Evolutionary conservation across 176 grass and related monocot genomes (phyloP), one percentile per base, ranked within the genome.

Genomic region (Raddia guianensis): DNA sequence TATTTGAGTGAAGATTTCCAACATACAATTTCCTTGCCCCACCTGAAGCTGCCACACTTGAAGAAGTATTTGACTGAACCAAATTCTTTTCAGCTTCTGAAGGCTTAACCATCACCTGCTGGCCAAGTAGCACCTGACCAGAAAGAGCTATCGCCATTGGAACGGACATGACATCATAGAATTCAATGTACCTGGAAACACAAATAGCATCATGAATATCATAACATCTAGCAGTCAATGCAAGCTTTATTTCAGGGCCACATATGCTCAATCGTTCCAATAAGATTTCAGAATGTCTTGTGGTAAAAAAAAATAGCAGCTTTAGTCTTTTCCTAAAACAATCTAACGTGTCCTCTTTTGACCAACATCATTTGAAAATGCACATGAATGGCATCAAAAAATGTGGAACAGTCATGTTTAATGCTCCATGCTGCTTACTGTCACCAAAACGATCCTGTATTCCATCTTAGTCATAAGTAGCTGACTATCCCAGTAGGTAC

Each of bases 41-140:
- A 63, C 90, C 92, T 76, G 92, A 93, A 65, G 92, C 90, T 65
- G 88, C 80, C 72, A 73, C 86, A 62, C 84, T 91, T 56, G 88
- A 84, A 72, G 92, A 73, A 72, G 90, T 47, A 85, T 20, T 99
- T 75, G 96, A 95, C 67, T 94, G 96, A 49, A 95, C 92, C 66
- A 99, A 89, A 83, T 99, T 99, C 78, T 99, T 99, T 85, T 99
- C 92, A 69, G 96, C 96, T 64, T 99, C 96, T 55, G 92, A 99
- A 15, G 92, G 92, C 49, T 99, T 99, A 63, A 99, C 96, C 86
- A 90, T 91, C 66, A 99, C 96, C 18, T 65, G 90, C 73, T 99
- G 96, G 83, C 92, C 90, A 81, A 91, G 90, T 75, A 99, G 96
- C 12, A 69, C 75, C 82, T 99, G 90, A 7, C 89, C 84, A 58